Base-by-base conservation (phyloP, 1,139 yeast genomes). In the Oligophagozyma castellii region DNA sequence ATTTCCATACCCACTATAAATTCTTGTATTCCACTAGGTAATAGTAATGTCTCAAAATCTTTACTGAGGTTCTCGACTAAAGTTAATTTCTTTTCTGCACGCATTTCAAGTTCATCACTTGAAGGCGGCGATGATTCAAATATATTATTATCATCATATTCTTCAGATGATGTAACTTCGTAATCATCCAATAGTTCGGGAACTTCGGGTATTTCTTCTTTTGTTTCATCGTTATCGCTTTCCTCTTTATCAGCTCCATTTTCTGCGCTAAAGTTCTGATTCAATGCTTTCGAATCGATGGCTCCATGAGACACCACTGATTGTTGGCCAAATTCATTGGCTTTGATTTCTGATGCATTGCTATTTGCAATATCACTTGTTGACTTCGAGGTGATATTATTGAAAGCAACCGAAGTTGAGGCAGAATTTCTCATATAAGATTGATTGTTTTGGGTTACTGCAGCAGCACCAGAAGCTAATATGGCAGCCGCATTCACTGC, bases 1-100 rank as follows among this genome's bases (percentile, higher is more conserved):
- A 51, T 22, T 15, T 46, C 43, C 15, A 39, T 43, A 8, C 52
- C 49, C 44, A 51, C 40, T 11, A 51, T 42, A 23, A 44, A 63
- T 42, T 73, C 74, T 50, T 78, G 86, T 23, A 78, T 66, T 16
- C 92, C 92, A 5, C 81, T 74, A 4, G 89, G 86, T 30, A 73
- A 52, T 29, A 56, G 59, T 23, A 72, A 50, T 35, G 74, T 59
- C 33, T 61, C 51, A 14, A 42, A 38, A 33, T 57, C 55, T 3
- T 20, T 20, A n/a, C n/a, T n/a, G n/a, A n/a, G n/a, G n/a, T n/a
- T n/a, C n/a, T n/a, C n/a, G n/a, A n/a, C n/a, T n/a, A n/a, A n/a
- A n/a, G n/a, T n/a, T n/a, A n/a, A n/a, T n/a, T n/a, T n/a, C n/a
- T n/a, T n/a, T n/a, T n/a, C n/a, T n/a, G n/a, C n/a, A n/a, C n/a